Evolutionary conservation across 257 asterid species (phyloP).

Genomic region (Asclepias syriaca): DNA sequence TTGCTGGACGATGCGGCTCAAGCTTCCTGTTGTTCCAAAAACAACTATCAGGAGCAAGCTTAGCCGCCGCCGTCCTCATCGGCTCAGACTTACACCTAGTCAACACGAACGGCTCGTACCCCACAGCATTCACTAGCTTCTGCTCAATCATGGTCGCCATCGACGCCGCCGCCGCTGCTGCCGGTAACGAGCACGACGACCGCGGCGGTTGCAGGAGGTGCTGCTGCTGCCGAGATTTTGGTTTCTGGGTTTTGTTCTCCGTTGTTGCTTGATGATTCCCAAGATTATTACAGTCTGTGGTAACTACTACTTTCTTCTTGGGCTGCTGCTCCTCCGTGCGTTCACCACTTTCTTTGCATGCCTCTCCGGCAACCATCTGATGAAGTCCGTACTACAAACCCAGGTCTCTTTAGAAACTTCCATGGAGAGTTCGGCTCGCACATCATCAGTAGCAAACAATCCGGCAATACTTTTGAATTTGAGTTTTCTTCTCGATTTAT

Average conservation of each 20-base stretch:
- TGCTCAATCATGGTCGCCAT: conserved; percentile 68
- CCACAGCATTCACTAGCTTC: conserved; percentile 67
- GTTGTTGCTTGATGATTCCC: background rate
- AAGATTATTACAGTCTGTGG: conserved; percentile 27
- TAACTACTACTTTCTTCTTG: conserved; percentile 22
- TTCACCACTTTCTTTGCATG: conserved; percentile 24
- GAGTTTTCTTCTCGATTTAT: conserved; percentile 20
- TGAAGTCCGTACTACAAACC: conserved; percentile 88
- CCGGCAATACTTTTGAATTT: conserved; percentile 44
- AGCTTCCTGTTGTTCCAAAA: conserved; percentile 72
- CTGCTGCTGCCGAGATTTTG: background rate
- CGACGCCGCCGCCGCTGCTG: conserved; percentile 40
- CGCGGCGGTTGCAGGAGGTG: conserved; percentile 47
- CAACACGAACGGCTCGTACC: conserved; percentile 79
- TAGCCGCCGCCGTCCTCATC: conserved; percentile 87
- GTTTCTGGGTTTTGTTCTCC: conserved; percentile 17
- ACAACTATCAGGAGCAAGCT: conserved; percentile 69
- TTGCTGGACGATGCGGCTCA: conserved; percentile 67
- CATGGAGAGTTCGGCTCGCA: conserved; percentile 94
- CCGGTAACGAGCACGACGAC: conserved; percentile 64
- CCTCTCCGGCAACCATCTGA: conserved; percentile 73
- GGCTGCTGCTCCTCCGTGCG: conserved; percentile 19
- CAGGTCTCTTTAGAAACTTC: conserved; percentile 96
- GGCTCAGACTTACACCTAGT: conserved; percentile 97
- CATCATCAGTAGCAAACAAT: conserved; percentile 89